Base-by-base conservation (phyloP, 2,329 filamentous ascomycete species). In the Aspergillus sp. region DNA sequence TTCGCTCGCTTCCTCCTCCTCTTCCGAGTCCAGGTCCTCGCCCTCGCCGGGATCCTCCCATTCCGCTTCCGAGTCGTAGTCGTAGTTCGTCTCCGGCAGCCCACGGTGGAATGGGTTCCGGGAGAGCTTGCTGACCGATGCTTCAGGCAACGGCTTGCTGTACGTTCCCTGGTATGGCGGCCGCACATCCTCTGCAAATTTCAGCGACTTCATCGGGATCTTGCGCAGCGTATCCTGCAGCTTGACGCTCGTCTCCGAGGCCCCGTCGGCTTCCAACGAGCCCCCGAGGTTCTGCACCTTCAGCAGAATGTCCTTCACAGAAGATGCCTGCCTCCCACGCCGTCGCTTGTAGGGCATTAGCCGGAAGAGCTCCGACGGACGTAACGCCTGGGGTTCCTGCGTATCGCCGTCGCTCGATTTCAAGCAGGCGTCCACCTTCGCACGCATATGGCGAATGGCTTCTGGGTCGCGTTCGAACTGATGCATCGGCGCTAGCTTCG, bases 21-120 rank as follows among this genome's bases (percentile, higher is more conserved):
- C 75, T 37, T 80, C 78, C 3, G 73, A 75, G 30, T 72, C 63
- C 2, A 81, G 58, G 32, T 83, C 77, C 46, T 82, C 80, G 36
- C 82, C 81, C 72, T 88, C 66, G 72, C 86, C 63, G 20, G 76
- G 71, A 51, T 80, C 71, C 49, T 80, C 69, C 76, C 78, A 79
- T 73, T 69, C 66, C 2, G 64, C 74, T 48, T 80, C 76, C 0
- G 75, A 80, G 42, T 80, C 76, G 45, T 80, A 78, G 41, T 78
- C 75, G 45, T 80, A 80, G 43, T 79, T 65, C 2, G 67, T 68
- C 7, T 76, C 70, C 2, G 58, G 69, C 36, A 77, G 53, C 2
- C 53, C 55, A 5, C 67, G 68, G 20, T 56, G 51, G 40, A 71
- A 68, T 0, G 75, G 74, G 36, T 75, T 75, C 16, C 71, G 63